Conservation (phyloP, 2,329 filamentous ascomycete species). For the Fusarium beomiforme region DNA sequence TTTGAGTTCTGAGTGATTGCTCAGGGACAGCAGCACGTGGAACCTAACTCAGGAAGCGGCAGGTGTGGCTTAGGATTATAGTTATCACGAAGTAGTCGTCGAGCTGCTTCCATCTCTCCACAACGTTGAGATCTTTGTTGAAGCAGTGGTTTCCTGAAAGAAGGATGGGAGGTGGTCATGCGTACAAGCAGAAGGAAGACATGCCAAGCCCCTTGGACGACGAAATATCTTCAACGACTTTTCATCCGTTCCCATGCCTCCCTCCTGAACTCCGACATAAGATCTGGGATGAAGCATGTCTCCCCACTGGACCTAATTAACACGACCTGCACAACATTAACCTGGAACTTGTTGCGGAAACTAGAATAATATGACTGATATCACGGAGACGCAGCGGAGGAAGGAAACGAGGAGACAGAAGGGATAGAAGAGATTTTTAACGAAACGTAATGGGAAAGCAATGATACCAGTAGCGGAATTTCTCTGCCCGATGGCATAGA, state of each 20-base stretch:
- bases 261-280: too few relatives aligned
- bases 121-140: neutral
- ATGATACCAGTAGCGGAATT: neutral
- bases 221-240: accelerated
- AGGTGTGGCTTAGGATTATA: too few relatives aligned
- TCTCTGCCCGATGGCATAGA: too few relatives aligned
- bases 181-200: neutral
- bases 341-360: neutral
- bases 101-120: neutral
- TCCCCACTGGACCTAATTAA: too few relatives aligned
- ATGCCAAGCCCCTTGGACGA: too few relatives aligned
- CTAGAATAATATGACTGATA: too few relatives aligned
- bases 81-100: neutral
- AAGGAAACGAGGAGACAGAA: too few relatives aligned
- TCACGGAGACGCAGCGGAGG: neutral
- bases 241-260: too few relatives aligned
- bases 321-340: neutral
- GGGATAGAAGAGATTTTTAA: too few relatives aligned
- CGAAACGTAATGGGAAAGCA: neutral
- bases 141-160: neutral
- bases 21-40: too few relatives aligned
- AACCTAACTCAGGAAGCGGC: neutral
- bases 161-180: accelerated
- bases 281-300: too few relatives aligned
- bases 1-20: too few relatives aligned